phyloP scores from a whole-genome alignment of 129 eudicot species.

The Lactuca sativa region DNA sequence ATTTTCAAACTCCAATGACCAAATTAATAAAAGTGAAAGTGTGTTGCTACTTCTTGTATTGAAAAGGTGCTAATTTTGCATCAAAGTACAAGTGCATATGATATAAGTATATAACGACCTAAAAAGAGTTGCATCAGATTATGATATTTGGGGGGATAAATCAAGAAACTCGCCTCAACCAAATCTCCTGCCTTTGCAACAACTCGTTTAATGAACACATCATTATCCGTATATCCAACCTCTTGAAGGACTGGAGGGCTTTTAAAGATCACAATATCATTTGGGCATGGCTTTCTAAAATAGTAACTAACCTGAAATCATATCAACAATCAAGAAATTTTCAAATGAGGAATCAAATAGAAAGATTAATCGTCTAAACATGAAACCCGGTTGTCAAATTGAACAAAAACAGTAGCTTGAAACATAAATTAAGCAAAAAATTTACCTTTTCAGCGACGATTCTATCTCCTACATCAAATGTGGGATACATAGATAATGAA shows the following conservation, averaged over 20 bases:
- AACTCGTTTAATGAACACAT: constrained; percentile 86
- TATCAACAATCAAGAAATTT: neutral
- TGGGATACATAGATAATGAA: constrained; percentile 96
- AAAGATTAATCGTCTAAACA: constrained; percentile 5
- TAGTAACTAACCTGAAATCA: constrained; percentile 79
- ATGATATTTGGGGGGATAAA: neutral
- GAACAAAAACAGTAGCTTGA: neutral
- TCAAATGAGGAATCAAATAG: neutral
- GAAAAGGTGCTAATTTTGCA: too few species aligned
- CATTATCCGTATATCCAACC: constrained; percentile 92
- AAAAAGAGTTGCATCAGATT: too few species aligned
- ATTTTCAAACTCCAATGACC: too few species aligned
- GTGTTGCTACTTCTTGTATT: too few species aligned
- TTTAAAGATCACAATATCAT: constrained; percentile 86
- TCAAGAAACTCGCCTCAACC: constrained; percentile 66
- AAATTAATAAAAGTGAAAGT: too few species aligned
- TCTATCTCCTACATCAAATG: constrained; percentile 96
- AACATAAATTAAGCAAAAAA: neutral
- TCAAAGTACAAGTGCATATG: too few species aligned
- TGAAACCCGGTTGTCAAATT: neutral
- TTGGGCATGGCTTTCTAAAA: constrained; percentile 94
- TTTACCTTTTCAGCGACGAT: constrained; percentile 93
- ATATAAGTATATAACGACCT: too few species aligned
- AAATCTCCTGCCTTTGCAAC: constrained; percentile 91
- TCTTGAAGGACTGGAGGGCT: constrained; percentile 96